Evolutionary conservation across 208 protist genomes (phyloP), one percentile per base, ranked within the genome.

Genomic region (Crithidia acanthocephali): DNA sequence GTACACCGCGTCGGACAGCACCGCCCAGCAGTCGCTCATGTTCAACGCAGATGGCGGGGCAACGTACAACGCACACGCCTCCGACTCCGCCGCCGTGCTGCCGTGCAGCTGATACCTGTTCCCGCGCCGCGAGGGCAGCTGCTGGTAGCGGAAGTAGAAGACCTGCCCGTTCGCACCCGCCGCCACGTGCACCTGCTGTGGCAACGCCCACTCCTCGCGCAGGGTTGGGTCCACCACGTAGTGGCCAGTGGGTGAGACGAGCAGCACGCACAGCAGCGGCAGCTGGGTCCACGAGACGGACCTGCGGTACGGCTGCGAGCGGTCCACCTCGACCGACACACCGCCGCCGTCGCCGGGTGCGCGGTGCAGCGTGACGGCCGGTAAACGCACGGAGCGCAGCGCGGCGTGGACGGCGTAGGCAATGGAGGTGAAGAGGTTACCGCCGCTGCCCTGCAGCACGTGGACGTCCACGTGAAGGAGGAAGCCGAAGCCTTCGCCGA

Each of bases 401-500:
- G 78, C 91, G n/a, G 72, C 67, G 66, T 91, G 84, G 53, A 96
- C 84, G 48, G 88, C 88, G 30, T 85, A 57, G 32, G 86, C 70
- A 25, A 91, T 75, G 45, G 75, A 30, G 16, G 81, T 67, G 13
- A 86, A 51, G 16, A 92, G 27, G 58, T 87, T 92, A n/a, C 91
- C 91, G 10, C 87, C 89, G 33, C 22, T 59, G 23, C 75, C 68
- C 57, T 94, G 81, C 62, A 92, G 78, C 16, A 96, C 72, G 52
- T 93, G 87, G 50, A 93, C 86, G 51, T 96, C 89, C 27, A 93
- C 91, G 67, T 94, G 85, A n/a, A 93, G 68, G 16, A 73, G 66
- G 40, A 94, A 96, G 44, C 85, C 85, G 60, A 86, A 93, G 35
- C 85, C 88, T 18, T 83, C 76, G 62, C 91, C 88, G 72, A 96